A percentile compares a stretch with the other conserved stretches of the same genome.
phyloP scores from a whole-genome alignment of 371 early-diverging fungal species.

The Mortierella sp. region DNA sequence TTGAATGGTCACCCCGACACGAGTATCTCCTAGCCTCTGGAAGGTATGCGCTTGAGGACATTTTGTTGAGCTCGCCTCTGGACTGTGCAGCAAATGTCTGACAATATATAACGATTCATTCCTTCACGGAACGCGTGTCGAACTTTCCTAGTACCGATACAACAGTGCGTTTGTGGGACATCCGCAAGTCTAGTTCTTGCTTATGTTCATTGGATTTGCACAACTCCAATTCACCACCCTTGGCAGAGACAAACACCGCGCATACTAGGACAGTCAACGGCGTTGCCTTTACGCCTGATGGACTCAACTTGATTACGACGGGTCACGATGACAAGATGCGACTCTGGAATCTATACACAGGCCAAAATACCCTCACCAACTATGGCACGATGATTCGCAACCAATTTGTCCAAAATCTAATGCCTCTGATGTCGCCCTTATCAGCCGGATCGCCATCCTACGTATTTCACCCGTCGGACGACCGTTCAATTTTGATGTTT shows the following conservation, averaged over 20 bases:
- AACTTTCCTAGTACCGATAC: constrained; percentile 63
- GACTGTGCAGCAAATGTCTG: no score
- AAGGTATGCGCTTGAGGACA: constrained; percentile 58
- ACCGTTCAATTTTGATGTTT: constrained; percentile 69
- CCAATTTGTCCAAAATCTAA: constrained; percentile 57
- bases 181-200: constrained; percentile 75
- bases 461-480: constrained; percentile 71
- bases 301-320: constrained; percentile 67
- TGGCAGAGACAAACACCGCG: constrained; percentile 64
- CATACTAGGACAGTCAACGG: constrained; percentile 84
- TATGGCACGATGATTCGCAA: constrained; percentile 70
- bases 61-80: constrained; percentile 3
- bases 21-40: constrained; percentile 85
- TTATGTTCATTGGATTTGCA: constrained; percentile 71
- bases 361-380: constrained; percentile 72
- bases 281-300: constrained; percentile 73
- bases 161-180: constrained; percentile 83
- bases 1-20: constrained; percentile 85
- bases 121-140: background rate
- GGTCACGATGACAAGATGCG: constrained; percentile 82
- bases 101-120: no score
- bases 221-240: constrained; percentile 62
- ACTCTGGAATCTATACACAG: constrained; percentile 82
- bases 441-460: constrained; percentile 19
- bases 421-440: constrained; percentile 61